These are phyloP conservation scores for Russula virescens DNA, from an alignment of 768 basidiomycete genomes.

Conservation along the genomic window DNA sequence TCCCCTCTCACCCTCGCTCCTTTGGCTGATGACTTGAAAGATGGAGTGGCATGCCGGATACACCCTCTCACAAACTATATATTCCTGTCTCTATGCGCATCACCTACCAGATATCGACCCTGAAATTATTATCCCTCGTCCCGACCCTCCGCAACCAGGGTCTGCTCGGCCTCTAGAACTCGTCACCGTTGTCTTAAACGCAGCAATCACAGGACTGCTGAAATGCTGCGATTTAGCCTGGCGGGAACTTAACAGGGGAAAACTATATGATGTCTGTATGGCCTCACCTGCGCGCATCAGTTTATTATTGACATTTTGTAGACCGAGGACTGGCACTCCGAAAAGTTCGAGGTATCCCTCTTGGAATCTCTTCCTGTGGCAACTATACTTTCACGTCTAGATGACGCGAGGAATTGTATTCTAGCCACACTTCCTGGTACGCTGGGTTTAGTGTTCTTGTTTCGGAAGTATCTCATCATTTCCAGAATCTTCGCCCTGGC, in stretches of 20 bases:
- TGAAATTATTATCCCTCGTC: constrained; percentile 38
- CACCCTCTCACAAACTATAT: constrained; percentile 81
- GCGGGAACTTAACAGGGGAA: constrained; percentile 72
- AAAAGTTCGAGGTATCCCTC: constrained; percentile 78
- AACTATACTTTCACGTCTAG: constrained; percentile 48
- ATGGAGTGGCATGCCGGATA: constrained; percentile 86
- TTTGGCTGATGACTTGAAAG: constrained; percentile 37
- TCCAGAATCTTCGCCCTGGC: constrained; percentile 21
- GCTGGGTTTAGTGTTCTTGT: neutral
- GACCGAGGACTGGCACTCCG: constrained; percentile 87
- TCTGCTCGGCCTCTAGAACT: constrained; percentile 52
- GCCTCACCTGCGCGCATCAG: constrained; percentile 7
- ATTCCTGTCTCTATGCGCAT: constrained; percentile 71
- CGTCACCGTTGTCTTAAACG: constrained; percentile 60
- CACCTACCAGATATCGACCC: constrained; percentile 55
- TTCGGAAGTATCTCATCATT: neutral
- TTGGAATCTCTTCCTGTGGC: constrained; percentile 56
- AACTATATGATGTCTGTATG: constrained; percentile 62
- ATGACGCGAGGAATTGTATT: constrained; percentile 61
- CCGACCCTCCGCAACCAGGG: constrained; percentile 31
- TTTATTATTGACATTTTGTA: constrained; percentile 31
- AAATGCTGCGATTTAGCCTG: constrained; percentile 82
- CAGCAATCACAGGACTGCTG: constrained; percentile 59
- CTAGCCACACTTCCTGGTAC: constrained; percentile 24
- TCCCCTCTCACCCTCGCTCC: constrained; percentile 1